These are phyloP conservation scores for Calycina marina DNA, from an alignment of 2,329 filamentous ascomycete genomes.

Conservation along the genomic window DNA sequence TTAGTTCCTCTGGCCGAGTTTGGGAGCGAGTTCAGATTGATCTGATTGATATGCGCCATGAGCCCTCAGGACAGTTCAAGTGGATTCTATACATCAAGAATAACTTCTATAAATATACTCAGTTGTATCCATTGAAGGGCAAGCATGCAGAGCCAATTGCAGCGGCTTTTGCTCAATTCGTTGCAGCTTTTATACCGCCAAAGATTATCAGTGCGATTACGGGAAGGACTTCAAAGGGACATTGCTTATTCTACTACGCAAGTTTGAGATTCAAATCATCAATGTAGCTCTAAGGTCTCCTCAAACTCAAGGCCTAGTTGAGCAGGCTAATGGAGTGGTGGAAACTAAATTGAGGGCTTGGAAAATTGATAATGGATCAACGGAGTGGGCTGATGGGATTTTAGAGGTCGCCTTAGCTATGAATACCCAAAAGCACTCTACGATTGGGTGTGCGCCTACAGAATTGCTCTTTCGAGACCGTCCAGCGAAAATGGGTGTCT, in stretches of 20 bases:
- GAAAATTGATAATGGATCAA: constrained; percentile 6
- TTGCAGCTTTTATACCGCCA: constrained; percentile 5
- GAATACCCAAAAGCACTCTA: constrained; percentile 5
- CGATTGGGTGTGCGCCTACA: constrained; percentile 1
- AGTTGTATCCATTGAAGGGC: constrained; percentile 6
- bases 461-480: neutral
- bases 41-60: no score
- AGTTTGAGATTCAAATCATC: constrained; percentile 8
- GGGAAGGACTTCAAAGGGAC: constrained; percentile 10
- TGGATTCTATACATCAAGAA: constrained; percentile 4
- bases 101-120: constrained; percentile 12
- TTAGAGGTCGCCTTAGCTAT: constrained; percentile 2
- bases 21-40: no score
- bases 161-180: constrained; percentile 1
- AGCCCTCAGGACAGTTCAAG: neutral
- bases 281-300: constrained; percentile 8
- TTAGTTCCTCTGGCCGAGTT: no score
- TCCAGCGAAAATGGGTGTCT: no score
- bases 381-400: constrained; percentile 3
- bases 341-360: constrained; percentile 7
- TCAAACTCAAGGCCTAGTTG: constrained; percentile 10
- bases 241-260: constrained; percentile 4
- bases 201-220: constrained; percentile 12
- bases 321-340: constrained; percentile 11
- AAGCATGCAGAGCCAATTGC: constrained; percentile 7